These are phyloP conservation scores for Chloromonas sp. DNA, from an alignment of 163 green algal genomes.

Conservation along the genomic window DNA sequence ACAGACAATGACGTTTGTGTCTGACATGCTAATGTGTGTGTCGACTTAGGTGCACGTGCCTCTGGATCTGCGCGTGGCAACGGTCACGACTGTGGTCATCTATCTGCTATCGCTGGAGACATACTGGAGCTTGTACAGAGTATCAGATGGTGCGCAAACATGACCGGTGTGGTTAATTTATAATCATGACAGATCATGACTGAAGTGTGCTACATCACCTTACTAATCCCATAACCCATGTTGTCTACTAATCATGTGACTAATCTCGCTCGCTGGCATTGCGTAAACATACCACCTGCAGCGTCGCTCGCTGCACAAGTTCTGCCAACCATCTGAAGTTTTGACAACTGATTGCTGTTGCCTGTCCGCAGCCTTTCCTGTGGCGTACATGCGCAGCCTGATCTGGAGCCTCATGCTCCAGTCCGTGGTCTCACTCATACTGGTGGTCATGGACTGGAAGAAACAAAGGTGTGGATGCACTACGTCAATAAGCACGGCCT, in stretches of 20 bases:
- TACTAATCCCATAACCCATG: too few species aligned
- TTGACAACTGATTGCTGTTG: too few species aligned
- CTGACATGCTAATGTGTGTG: too few species aligned
- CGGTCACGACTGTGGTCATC: not conserved
- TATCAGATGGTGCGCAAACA: not conserved
- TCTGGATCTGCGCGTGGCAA: not conserved
- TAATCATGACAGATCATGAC: too few species aligned
- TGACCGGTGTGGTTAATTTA: too few species aligned
- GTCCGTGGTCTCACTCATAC: not conserved
- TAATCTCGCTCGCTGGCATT: too few species aligned
- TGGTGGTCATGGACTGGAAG: not conserved
- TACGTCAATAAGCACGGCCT: not conserved
- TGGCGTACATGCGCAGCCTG: slow-evolving; percentile 21
- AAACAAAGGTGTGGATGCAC: not conserved
- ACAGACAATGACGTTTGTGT: too few species aligned
- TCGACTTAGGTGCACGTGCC: not conserved
- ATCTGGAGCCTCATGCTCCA: slow-evolving; percentile 26
- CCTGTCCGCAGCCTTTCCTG: slow-evolving; percentile 3
- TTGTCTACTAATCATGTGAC: too few species aligned
- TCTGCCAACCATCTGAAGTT: too few species aligned
- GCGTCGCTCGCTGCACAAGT: too few species aligned
- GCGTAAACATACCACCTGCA: too few species aligned
- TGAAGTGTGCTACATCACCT: too few species aligned
- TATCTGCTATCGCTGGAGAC: not conserved
- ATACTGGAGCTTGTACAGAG: slow-evolving; percentile 8